These are phyloP conservation scores for Xerocomellus dryophilus DNA, from an alignment of 768 basidiomycete species.

Conservation along the genomic window DNA sequence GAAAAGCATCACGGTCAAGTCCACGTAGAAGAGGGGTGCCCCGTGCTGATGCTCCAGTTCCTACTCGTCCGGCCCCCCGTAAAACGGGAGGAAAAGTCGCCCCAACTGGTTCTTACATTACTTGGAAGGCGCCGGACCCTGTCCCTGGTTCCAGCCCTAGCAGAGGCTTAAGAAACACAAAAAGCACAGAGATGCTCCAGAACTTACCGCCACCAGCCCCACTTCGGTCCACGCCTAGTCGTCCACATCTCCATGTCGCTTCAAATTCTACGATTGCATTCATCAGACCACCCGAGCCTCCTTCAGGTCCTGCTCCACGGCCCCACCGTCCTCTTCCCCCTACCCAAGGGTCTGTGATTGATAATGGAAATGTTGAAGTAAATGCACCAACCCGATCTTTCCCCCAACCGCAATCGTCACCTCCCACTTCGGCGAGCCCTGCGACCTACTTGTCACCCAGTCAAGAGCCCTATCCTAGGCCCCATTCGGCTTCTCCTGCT, in stretches of 20 bases:
- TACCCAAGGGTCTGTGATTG: constrained; percentile 23
- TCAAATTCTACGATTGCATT: constrained; percentile 15
- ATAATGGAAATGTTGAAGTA: constrained; percentile 19
- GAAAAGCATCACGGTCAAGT: constrained; percentile 16
- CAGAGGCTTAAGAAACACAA: constrained; percentile 25
- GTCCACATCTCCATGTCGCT: constrained; percentile 24
- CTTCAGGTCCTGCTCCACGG: constrained; percentile 19
- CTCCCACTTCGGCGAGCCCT: constrained; percentile 17
- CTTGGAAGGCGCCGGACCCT: constrained; percentile 34
- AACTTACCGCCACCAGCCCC: constrained; percentile 13
- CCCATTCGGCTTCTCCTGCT: constrained; percentile 52
- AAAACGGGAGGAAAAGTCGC: constrained; percentile 26
- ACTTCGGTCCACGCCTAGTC: constrained; percentile 32
- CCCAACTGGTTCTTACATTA: constrained; percentile 21
- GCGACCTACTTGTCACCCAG: constrained; percentile 40
- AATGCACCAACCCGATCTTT: constrained; percentile 19
- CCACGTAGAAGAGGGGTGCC: constrained; percentile 20
- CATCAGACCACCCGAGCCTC: constrained; percentile 19
- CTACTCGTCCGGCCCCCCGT: constrained; percentile 21
- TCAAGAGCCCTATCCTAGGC: constrained; percentile 59
- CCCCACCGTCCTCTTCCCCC: constrained; percentile 30
- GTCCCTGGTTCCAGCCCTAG: constrained; percentile 34
- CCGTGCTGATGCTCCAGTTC: constrained; percentile 20
- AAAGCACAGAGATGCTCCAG: constrained; percentile 31
- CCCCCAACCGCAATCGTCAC: constrained; percentile 26